Conservation (phyloP, 2,329 filamentous ascomycete genomes). For the Epichloe uncinata region DNA sequence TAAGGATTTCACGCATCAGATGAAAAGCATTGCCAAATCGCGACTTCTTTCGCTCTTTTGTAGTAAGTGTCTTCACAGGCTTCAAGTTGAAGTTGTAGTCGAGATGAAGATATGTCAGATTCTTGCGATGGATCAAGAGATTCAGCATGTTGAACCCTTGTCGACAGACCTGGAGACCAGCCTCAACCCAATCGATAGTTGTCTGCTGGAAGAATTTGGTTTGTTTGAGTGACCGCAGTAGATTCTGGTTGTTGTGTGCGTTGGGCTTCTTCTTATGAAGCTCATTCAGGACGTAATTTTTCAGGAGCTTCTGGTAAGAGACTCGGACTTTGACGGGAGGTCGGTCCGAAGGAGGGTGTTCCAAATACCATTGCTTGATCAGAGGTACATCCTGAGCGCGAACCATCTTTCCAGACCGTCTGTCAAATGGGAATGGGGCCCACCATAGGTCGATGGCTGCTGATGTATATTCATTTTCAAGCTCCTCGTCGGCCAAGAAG, state of each 20-base stretch:
- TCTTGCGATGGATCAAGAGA: slow-evolving; percentile 93
- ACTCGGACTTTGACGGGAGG: slow-evolving; percentile 96
- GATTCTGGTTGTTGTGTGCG: slow-evolving; percentile 85
- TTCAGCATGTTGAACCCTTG: slow-evolving; percentile 99
- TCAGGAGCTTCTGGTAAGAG: slow-evolving; percentile 94
- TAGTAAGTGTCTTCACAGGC: slow-evolving; percentile 95
- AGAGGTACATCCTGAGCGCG: slow-evolving; percentile 92
- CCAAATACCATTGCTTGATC: slow-evolving; percentile 96
- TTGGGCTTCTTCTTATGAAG: slow-evolving; percentile 93
- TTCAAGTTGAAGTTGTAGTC: slow-evolving; percentile 99
- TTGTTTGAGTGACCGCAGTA: slow-evolving; percentile 79
- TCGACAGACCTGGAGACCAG: slow-evolving; percentile 91
- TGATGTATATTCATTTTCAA: slow-evolving; percentile 80
- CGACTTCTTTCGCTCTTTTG: slow-evolving; percentile 98
- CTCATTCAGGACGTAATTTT: slow-evolving; percentile 92
- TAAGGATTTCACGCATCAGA: slow-evolving; percentile 93
- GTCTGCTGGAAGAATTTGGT: slow-evolving; percentile 99
- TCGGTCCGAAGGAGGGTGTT: slow-evolving; percentile 73
- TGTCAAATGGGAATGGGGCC: slow-evolving; percentile 93
- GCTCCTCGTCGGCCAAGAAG: slow-evolving; percentile 77
- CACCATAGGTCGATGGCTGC: slow-evolving; percentile 93
- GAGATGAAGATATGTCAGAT: slow-evolving; percentile 92
- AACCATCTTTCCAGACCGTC: slow-evolving; percentile 89
- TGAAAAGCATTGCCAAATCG: slow-evolving; percentile 99
- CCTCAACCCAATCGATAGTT: slow-evolving; percentile 98